These are phyloP conservation scores for Globisporangium echinulatum DNA, from an alignment of 352 stramenopile genomes.

Conservation along the genomic window DNA sequence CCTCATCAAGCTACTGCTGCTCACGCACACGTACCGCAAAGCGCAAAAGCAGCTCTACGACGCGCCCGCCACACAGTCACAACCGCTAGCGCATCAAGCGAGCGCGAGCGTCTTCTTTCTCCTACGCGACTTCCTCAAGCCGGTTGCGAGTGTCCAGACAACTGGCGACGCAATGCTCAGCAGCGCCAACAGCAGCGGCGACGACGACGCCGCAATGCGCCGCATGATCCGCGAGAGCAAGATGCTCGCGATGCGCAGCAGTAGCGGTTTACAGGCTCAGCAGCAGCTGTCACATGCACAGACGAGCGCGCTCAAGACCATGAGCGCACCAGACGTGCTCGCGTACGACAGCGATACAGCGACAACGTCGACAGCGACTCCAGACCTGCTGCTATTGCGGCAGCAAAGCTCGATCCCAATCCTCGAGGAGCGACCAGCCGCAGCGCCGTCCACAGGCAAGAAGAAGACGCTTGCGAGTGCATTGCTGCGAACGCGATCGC, in stretches of 20 bases:
- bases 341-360: conserved; percentile 4
- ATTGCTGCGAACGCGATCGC: background rate
- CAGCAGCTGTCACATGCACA: background rate
- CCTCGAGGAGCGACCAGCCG: conserved; percentile 4
- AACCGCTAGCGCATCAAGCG: conserved; percentile 15
- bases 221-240: conserved; percentile 64
- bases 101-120: conserved; percentile 60
- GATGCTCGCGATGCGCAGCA: conserved; percentile 50
- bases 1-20: conserved; percentile 61
- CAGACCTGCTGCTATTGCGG: conserved; percentile 1
- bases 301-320: conserved; percentile 1
- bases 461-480: background rate
- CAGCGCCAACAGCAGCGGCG: background rate
- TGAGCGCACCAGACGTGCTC: conserved; percentile 9
- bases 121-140: conserved; percentile 71
- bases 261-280: background rate
- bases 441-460: background rate
- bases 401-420: conserved; percentile 13
- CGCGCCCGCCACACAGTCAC: conserved; percentile 7
- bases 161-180: background rate
- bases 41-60: conserved; percentile 60
- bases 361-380: background rate
- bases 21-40: conserved; percentile 74
- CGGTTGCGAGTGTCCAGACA: conserved; percentile 4
- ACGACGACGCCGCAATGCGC: conserved; percentile 19